A percentile compares a stretch with the other conserved stretches of the same genome.
phyloP scores from a whole-genome alignment of 176 grass and related monocot genomes.

The Juncus inflexus region DNA sequence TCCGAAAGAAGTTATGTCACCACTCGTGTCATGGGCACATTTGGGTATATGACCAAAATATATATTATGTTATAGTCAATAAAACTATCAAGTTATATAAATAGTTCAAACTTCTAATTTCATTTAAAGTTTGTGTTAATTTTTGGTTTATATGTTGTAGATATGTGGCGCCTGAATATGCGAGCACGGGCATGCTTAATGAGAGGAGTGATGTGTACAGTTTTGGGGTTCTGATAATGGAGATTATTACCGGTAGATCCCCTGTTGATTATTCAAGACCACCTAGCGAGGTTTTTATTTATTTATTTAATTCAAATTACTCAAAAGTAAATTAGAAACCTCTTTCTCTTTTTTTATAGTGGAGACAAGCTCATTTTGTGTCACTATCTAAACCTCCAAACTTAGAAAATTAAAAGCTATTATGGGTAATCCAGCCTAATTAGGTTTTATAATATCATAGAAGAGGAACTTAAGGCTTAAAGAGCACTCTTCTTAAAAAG shows the following conservation, averaged over 20 bases:
- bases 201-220: constrained; percentile 94
- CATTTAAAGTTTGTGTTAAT: background rate
- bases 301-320: too few relatives aligned
- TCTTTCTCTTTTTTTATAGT: background rate
- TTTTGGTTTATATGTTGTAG: constrained; percentile 24
- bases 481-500: background rate
- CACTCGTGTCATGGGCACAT: constrained; percentile 91
- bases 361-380: background rate
- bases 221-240: constrained; percentile 91
- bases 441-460: too few relatives aligned
- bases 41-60: constrained; percentile 52
- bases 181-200: constrained; percentile 80
- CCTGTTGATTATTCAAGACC: constrained; percentile 90
- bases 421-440: too few relatives aligned
- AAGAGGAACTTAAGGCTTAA: too few relatives aligned
- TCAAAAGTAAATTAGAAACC: background rate
- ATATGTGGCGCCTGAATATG: constrained; percentile 90
- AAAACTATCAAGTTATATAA: too few relatives aligned
- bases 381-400: too few relatives aligned
- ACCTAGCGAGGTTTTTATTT: constrained; percentile 40
- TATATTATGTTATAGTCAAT: background rate
- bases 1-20: constrained; percentile 63
- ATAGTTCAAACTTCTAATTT: too few relatives aligned
- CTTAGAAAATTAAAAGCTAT: too few relatives aligned
- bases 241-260: constrained; percentile 72